These are phyloP conservation scores for Trichoderma guizhouense DNA, from an alignment of 2,329 filamentous ascomycete species.

Conservation along the genomic window DNA sequence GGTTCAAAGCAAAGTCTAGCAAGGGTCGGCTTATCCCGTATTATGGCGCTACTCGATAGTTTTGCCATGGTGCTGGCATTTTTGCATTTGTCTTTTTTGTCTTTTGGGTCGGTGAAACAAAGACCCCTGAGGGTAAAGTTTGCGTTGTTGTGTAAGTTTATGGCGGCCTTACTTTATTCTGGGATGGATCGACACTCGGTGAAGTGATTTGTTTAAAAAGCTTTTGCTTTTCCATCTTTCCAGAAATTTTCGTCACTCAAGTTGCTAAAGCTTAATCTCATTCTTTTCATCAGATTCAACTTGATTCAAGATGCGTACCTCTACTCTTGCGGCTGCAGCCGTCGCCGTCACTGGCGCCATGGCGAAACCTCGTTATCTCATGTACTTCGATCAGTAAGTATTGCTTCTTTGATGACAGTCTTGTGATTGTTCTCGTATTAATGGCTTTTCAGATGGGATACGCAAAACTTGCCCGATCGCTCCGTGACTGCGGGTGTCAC, in stretches of 20 bases:
- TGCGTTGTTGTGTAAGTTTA: neutral
- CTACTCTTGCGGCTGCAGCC: slow-evolving; percentile 20
- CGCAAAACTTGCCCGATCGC: slow-evolving; percentile 33
- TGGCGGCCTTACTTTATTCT: neutral
- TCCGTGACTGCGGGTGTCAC: slow-evolving; percentile 45
- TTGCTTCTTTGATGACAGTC: neutral
- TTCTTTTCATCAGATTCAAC: neutral
- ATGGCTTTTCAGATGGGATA: slow-evolving; percentile 38
- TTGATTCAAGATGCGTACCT: slow-evolving; percentile 17
- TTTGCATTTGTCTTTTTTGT: neutral
- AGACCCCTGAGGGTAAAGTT: neutral
- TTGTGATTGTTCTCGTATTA: neutral
- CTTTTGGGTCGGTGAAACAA: neutral
- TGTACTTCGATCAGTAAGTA: slow-evolving; percentile 48
- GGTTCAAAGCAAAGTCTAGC: neutral
- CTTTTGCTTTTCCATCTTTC: neutral
- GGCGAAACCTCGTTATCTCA: slow-evolving; percentile 29
- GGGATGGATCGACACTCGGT: neutral
- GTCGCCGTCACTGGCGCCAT: slow-evolving; percentile 19
- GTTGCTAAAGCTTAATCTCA: neutral
- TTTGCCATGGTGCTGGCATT: neutral
- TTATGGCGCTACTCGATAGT: neutral
- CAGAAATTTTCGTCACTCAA: neutral
- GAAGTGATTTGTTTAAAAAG: neutral
- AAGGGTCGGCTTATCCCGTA: neutral